phyloP scores from a whole-genome alignment of 192 early-diverging fungal genomes.

The Coemansia sp. region DNA sequence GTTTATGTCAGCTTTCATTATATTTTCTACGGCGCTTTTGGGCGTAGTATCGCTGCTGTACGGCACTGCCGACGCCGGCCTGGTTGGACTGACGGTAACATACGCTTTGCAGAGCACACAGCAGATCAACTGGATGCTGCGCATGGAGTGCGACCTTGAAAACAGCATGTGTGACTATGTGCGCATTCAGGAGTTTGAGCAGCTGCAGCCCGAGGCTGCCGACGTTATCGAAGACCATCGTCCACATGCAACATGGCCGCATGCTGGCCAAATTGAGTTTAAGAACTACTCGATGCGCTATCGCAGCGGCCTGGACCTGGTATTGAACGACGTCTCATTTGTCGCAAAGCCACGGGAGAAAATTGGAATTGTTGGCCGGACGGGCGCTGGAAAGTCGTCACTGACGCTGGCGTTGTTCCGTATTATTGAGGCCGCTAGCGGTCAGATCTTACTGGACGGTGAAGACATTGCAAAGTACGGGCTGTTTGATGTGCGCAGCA shows the following conservation, averaged over 20 bases:
- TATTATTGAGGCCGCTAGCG: constrained; percentile 60
- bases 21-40: constrained; percentile 74
- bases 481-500: constrained; percentile 55
- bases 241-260: constrained; percentile 55
- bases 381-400: constrained; percentile 74
- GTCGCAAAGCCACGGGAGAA: constrained; percentile 61
- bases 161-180: neutral
- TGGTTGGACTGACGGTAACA: constrained; percentile 64
- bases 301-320: neutral
- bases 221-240: neutral
- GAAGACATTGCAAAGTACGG: constrained; percentile 57
- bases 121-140: constrained; percentile 83
- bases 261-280: constrained; percentile 62
- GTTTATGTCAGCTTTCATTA: constrained; percentile 72
- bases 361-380: constrained; percentile 83
- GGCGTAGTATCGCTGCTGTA: constrained; percentile 62
- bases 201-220: constrained; percentile 6
- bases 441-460: constrained; percentile 66
- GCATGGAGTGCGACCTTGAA: constrained; percentile 24
- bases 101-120: constrained; percentile 74
- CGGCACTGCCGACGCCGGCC: constrained; percentile 65
- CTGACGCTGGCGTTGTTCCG: constrained; percentile 58
- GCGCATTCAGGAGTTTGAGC: constrained; percentile 3
- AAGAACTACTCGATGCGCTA: constrained; percentile 26
- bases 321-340: constrained; percentile 51